Percentiles rank a stretch among this genome's conserved stretches.
These are phyloP conservation scores for Zygosaccharomyces bisporus DNA, from an alignment of 805 yeast species.

Conservation along the genomic window DNA sequence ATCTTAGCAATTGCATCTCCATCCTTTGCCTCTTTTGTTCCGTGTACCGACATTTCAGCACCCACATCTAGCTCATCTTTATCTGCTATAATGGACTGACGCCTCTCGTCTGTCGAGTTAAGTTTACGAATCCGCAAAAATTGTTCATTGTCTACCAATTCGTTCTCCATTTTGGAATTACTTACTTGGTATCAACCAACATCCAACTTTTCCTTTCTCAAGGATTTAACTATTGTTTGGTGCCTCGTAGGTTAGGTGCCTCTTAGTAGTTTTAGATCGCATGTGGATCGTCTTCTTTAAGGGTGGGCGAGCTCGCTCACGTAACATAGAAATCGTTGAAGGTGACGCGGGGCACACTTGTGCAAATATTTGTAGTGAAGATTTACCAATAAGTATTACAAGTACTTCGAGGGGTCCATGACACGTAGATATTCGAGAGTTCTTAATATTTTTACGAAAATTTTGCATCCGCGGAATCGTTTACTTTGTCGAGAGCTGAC, in stretches of 20 bases:
- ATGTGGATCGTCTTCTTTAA: background rate
- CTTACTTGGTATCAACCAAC: background rate
- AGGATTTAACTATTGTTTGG: no score
- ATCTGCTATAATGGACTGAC: constrained; percentile 17
- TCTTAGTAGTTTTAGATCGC: no score
- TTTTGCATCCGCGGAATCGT: no score
- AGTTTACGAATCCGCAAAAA: constrained; percentile 26
- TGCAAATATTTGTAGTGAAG: background rate
- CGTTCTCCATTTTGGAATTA: constrained; percentile 17
- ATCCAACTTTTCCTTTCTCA: background rate
- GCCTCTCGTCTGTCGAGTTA: constrained; percentile 22
- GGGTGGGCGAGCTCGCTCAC: background rate
- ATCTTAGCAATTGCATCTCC: constrained; percentile 2
- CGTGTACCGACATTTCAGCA: background rate
- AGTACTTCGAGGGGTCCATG: no score
- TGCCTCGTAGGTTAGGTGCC: no score
- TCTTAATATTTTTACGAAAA: no score
- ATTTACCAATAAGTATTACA: no score
- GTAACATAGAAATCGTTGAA: background rate
- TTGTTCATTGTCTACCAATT: constrained; percentile 24
- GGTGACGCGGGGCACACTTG: background rate
- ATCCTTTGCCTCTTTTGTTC: background rate
- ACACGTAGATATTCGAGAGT: no score
- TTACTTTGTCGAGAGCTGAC: no score
- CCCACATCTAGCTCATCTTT: constrained; percentile 5